These are phyloP conservation scores for Melanomma pulvis-pyrius DNA, from an alignment of 495 filamentous ascomycete species.

Conservation along the genomic window DNA sequence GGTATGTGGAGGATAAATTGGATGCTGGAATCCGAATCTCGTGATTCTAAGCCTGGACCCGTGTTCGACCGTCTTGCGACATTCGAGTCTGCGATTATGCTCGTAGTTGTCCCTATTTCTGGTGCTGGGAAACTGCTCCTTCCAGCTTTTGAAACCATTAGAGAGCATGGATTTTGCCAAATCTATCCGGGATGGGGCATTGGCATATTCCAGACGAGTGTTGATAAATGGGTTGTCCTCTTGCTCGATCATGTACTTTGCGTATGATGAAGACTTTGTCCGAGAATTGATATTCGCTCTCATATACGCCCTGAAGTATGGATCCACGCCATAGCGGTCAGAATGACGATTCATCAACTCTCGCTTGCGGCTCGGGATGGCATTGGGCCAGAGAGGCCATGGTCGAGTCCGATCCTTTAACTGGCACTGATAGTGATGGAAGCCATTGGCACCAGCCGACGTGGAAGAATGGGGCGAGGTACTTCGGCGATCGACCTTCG, in stretches of 20 bases:
- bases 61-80: constrained; percentile 15
- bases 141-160: background rate
- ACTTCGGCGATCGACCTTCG: constrained; percentile 1
- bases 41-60: constrained; percentile 19
- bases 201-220: constrained; percentile 16
- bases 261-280: constrained; percentile 20
- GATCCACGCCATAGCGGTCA: constrained; percentile 26
- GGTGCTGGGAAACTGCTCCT: background rate
- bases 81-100: constrained; percentile 18
- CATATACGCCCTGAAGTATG: constrained; percentile 25
- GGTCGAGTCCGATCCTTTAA: constrained; percentile 5
- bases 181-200: background rate
- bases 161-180: background rate
- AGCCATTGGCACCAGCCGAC: background rate
- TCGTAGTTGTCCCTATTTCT: constrained; percentile 9
- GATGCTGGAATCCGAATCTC: constrained; percentile 24
- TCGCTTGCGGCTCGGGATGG: constrained; percentile 16
- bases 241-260: constrained; percentile 25
- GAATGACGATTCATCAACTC: constrained; percentile 14
- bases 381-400: constrained; percentile 30
- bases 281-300: constrained; percentile 20
- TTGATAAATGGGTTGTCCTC: constrained; percentile 29
- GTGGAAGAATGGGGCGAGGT: background rate
- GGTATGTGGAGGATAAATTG: constrained; percentile 22
- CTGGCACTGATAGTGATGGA: constrained; percentile 5